Percentiles rank a stretch among this genome's conserved stretches.
phyloP scores from a whole-genome alignment of 2,329 filamentous ascomycete genomes.

The Paraconiothyrium brasiliense region DNA sequence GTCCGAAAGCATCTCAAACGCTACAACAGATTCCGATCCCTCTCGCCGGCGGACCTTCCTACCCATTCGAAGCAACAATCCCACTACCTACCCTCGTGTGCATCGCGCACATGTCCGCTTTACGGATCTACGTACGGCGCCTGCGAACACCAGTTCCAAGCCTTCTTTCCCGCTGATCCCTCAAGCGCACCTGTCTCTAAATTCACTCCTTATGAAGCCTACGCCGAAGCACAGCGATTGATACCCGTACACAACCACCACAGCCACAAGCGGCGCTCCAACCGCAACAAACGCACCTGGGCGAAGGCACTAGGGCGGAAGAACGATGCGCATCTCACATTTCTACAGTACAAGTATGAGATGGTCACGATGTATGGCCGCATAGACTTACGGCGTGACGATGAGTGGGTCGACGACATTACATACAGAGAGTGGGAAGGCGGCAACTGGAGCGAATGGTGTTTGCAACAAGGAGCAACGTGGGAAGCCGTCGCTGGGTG shows the following conservation, averaged over 20 bases:
- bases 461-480: not conserved
- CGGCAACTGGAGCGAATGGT: slow-evolving; percentile 6
- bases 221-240: slow-evolving; percentile 5
- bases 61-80: not conserved
- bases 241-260: not conserved
- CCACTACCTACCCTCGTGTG: not conserved
- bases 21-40: not conserved
- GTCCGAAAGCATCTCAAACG: not conserved
- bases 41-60: not conserved
- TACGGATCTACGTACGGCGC: not conserved
- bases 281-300: not conserved
- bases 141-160: not conserved
- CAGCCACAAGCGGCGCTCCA: not conserved
- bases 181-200: not conserved
- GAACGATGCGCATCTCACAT: not conserved
- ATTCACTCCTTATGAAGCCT: slow-evolving; percentile 17
- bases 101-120: not conserved
- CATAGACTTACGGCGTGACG: not conserved
- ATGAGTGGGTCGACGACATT: not conserved
- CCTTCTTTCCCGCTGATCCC: slow-evolving; percentile 8
- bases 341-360: not conserved
- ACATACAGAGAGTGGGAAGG: not conserved
- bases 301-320: not conserved
- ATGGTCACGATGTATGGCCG: not conserved
- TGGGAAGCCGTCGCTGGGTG: slow-evolving; percentile 2